Conservation (phyloP, 139 green algal species). For the Volvox reticuliferus region DNA sequence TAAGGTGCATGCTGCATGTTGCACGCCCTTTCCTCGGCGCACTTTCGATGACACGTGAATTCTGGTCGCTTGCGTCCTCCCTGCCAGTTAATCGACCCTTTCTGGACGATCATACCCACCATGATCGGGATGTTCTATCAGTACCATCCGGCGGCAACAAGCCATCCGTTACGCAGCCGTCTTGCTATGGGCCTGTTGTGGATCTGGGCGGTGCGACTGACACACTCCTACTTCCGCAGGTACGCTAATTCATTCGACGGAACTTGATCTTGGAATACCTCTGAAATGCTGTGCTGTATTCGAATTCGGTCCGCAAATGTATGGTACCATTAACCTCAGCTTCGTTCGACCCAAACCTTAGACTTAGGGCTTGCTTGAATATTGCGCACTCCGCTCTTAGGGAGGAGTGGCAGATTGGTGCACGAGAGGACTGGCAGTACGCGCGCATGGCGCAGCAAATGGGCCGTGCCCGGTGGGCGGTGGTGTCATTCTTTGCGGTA, state of each 20-base stretch:
- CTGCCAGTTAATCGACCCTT: conserved; percentile 74
- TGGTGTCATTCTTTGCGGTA: conserved; percentile 70
- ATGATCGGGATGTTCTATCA: conserved; percentile 71
- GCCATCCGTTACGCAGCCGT: conserved; percentile 18
- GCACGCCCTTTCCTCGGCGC: neutral
- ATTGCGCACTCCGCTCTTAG: conserved; percentile 7
- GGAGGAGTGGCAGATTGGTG: conserved; percentile 76
- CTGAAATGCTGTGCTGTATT: too few species aligned
- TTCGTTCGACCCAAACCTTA: too few species aligned
- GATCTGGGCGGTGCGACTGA: conserved; percentile 72
- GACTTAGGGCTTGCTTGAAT: too few species aligned
- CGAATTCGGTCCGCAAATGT: too few species aligned
- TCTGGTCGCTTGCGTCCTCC: neutral
- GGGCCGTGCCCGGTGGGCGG: conserved; percentile 54
- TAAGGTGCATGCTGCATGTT: too few species aligned
- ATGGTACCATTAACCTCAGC: too few species aligned
- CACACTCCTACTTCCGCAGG: conserved; percentile 80
- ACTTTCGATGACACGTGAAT: neutral
- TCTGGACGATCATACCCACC: conserved; percentile 76
- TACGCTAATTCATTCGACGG: too few species aligned
- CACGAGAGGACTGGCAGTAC: conserved; percentile 82
- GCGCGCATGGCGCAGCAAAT: conserved; percentile 60
- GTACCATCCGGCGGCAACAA: conserved; percentile 52
- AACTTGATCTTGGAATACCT: too few species aligned
- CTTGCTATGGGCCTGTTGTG: conserved; percentile 56